A percentile compares a stretch with the other conserved stretches of the same genome.
These are phyloP conservation scores for Lepiota venenata DNA, from an alignment of 768 basidiomycete species.

Conservation along the genomic window DNA sequence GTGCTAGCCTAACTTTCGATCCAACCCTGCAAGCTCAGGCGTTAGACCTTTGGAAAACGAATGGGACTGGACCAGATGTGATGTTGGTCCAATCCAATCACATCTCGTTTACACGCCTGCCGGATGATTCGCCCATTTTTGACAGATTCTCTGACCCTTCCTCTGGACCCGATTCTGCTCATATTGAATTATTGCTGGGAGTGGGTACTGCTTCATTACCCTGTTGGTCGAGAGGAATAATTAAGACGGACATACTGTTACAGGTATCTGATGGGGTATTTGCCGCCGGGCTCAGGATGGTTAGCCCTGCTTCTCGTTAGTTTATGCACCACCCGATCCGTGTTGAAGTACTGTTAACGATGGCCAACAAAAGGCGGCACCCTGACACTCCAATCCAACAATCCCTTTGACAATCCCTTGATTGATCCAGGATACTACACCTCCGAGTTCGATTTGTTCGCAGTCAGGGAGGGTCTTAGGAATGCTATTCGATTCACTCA, in stretches of 20 bases:
- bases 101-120: neutral
- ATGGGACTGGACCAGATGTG: slow-evolving; percentile 5
- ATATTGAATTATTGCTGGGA: slow-evolving; percentile 5
- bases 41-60: neutral
- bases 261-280: slow-evolving; percentile 17
- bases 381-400: slow-evolving; percentile 29
- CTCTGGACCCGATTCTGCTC: slow-evolving; percentile 1
- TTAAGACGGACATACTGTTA: neutral
- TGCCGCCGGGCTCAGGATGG: slow-evolving; percentile 14
- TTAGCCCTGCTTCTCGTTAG: slow-evolving; percentile 26
- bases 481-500: slow-evolving; percentile 15
- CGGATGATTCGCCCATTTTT: neutral
- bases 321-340: neutral
- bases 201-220: neutral
- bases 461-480: slow-evolving; percentile 18
- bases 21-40: neutral
- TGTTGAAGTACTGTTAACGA: neutral
- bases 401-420: slow-evolving; percentile 37
- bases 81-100: neutral
- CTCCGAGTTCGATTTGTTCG: slow-evolving; percentile 18
- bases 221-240: neutral
- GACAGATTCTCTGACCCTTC: slow-evolving; percentile 12
- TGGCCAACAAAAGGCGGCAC: slow-evolving; percentile 11
- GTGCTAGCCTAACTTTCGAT: too few species aligned
- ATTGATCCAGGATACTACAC: slow-evolving; percentile 35